A percentile compares a stretch with the other conserved stretches of the same genome.
These are phyloP conservation scores for Biscogniauxia mediterranea DNA, from an alignment of 2,329 filamentous ascomycete species.

Conservation along the genomic window DNA sequence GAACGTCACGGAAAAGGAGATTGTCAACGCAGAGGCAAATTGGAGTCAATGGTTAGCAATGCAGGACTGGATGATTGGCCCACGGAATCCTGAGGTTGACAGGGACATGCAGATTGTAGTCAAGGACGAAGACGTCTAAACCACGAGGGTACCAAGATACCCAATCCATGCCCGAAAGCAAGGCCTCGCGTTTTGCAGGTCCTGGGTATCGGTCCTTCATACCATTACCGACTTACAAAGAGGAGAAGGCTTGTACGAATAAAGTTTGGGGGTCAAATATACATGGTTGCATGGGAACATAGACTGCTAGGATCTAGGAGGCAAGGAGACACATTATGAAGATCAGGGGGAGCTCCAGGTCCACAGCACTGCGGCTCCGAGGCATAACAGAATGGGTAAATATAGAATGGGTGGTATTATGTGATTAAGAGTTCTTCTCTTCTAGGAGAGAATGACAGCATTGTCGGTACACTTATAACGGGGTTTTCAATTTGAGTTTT, in stretches of 20 bases:
- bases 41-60: constrained; percentile 97
- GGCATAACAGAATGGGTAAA: neutral
- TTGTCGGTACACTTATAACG: neutral
- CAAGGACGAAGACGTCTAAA: constrained; percentile 32
- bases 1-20: constrained; percentile 73
- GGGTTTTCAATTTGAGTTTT: too few species aligned
- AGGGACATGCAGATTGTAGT: constrained; percentile 29
- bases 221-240: neutral
- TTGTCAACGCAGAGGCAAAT: constrained; percentile 74
- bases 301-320: neutral
- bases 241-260: neutral
- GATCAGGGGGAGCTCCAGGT: neutral
- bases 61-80: constrained; percentile 98
- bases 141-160: neutral
- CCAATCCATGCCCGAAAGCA: neutral
- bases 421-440: neutral
- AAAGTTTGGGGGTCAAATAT: neutral
- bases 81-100: constrained; percentile 59
- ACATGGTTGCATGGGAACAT: neutral
- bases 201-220: neutral
- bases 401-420: neutral
- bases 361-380: neutral
- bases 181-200: neutral
- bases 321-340: neutral
- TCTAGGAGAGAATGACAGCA: neutral